Base-by-base conservation (phyloP, 140 eudicot species). In the Bidens hawaiensis region DNA sequence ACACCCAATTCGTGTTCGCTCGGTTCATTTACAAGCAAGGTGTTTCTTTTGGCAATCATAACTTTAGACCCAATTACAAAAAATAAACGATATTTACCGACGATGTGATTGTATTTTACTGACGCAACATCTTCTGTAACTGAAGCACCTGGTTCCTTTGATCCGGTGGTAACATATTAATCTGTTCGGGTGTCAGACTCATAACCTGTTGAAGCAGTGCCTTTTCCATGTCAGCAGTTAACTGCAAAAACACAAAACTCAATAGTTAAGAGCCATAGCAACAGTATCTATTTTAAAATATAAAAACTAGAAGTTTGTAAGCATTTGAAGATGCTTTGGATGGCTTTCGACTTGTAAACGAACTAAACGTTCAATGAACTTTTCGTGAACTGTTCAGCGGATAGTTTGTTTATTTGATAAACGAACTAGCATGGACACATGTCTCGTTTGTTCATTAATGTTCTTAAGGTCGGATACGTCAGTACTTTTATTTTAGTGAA, bases 71-170 rank as follows among this genome's bases (percentile, higher is more conserved):
- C 43, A 10, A 22, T 11, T 10, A 19, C 57, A n/a, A 69, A 6
- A 22, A 52, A 6, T 34, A 36, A 36, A 36, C 9, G 14, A 36
- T 10, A 59, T 19, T 59, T 59, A 34, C 64, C 64, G 1, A 12
- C 4, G 27, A 33, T 28, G 14, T n/a, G n/a, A n/a, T n/a, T n/a
- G n/a, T 25, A 65, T 16, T 15, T 77, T 69, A 86, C 49, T 83
- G 87, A 53, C 95, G 96, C 61, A 90, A 64, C 84, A 87, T 87
- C 80, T 87, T 94, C 78, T 84, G 98, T 62, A 90, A 75, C 77
- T 90, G 94, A 68, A 87, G 83, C 33, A 90, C 85, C 79, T 87
- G 96, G 71, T 73, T 87, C 78, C 96, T 84, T 62, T 91, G 98
- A 7, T 91, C 98, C 0, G 89, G 85, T 13, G 96, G 96, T n/a